Conservation (phyloP, 805 yeast genomes). For the Candida lessepsii region DNA sequence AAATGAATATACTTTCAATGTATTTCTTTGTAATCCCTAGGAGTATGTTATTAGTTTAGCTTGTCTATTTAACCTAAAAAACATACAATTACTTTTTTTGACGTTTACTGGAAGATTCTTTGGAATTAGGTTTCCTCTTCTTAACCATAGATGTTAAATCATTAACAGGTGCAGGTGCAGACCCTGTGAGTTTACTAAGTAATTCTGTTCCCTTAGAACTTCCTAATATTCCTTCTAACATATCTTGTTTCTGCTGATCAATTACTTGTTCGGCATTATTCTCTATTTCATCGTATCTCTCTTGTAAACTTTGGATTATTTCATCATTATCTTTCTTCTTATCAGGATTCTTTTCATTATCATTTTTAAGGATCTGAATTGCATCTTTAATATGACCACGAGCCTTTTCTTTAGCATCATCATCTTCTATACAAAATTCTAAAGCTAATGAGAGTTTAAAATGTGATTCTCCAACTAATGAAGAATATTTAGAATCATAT, state of each 20-base stretch:
- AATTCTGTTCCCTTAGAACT: slow-evolving; percentile 22
- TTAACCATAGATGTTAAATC: slow-evolving; percentile 64
- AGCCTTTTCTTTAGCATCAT: slow-evolving; percentile 47
- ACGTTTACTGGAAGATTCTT: slow-evolving; percentile 13
- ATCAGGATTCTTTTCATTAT: slow-evolving; percentile 32
- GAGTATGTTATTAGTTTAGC: background rate
- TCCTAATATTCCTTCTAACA: slow-evolving; percentile 58
- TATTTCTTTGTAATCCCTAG: no score
- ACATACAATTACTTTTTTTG: slow-evolving; percentile 8
- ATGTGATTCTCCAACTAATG: slow-evolving; percentile 72
- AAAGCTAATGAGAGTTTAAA: slow-evolving; percentile 77
- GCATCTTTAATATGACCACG: slow-evolving; percentile 56
- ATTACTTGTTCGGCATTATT: slow-evolving; percentile 50
- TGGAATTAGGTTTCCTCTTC: slow-evolving; percentile 42
- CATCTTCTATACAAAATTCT: slow-evolving; percentile 64
- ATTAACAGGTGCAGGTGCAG: slow-evolving; percentile 36
- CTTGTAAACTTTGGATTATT: slow-evolving; percentile 53
- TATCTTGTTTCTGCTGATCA: slow-evolving; percentile 49
- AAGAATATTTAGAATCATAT: slow-evolving; percentile 47
- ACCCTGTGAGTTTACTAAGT: slow-evolving; percentile 7
- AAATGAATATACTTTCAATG: no score
- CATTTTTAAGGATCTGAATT: slow-evolving; percentile 42
- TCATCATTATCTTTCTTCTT: slow-evolving; percentile 44
- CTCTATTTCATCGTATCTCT: slow-evolving; percentile 53
- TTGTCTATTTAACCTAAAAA: background rate